phyloP scores from a whole-genome alignment of 2,329 filamentous ascomycete species.

The Aspergillus tubingensis region DNA sequence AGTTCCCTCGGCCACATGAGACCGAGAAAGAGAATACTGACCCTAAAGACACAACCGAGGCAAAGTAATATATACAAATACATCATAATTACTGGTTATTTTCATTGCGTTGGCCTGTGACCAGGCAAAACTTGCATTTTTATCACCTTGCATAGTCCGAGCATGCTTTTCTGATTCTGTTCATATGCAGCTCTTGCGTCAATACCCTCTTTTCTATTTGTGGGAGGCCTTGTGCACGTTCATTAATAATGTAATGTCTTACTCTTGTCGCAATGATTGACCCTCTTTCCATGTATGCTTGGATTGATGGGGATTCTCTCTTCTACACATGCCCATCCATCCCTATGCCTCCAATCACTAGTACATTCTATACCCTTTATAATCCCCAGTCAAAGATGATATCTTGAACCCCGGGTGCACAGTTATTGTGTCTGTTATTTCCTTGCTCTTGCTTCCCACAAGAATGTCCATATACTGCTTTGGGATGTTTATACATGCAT shows the following conservation, averaged over 20 bases:
- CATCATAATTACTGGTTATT: conserved; percentile 15
- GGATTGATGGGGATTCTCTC: conserved; percentile 9
- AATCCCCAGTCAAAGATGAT: neutral
- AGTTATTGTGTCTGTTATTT: neutral
- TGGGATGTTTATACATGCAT: neutral
- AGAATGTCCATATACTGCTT: conserved; percentile 11
- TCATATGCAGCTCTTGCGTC: conserved; percentile 20
- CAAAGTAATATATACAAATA: conserved; percentile 20
- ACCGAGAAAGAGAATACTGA: conserved; percentile 30
- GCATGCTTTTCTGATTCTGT: conserved; percentile 17
- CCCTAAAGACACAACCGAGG: conserved; percentile 23
- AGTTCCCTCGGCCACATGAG: conserved; percentile 13
- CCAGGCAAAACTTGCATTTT: conserved; percentile 16
- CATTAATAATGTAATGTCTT: conserved; percentile 27
- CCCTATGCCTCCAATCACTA: neutral
- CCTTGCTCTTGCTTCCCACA: neutral
- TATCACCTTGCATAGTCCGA: conserved; percentile 19
- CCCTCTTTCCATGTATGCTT: conserved; percentile 12
- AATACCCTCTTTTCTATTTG: conserved; percentile 25
- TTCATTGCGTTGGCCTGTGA: conserved; percentile 8
- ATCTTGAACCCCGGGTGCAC: neutral
- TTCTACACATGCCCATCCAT: conserved; percentile 4
- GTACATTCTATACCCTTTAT: neutral
- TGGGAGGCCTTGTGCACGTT: conserved; percentile 19
- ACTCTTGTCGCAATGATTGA: conserved; percentile 5